Percentiles rank a stretch among this genome's conserved stretches.
Conservation (phyloP, 1,284 basidiomycete species). For the Malassezia yamatoensis region DNA sequence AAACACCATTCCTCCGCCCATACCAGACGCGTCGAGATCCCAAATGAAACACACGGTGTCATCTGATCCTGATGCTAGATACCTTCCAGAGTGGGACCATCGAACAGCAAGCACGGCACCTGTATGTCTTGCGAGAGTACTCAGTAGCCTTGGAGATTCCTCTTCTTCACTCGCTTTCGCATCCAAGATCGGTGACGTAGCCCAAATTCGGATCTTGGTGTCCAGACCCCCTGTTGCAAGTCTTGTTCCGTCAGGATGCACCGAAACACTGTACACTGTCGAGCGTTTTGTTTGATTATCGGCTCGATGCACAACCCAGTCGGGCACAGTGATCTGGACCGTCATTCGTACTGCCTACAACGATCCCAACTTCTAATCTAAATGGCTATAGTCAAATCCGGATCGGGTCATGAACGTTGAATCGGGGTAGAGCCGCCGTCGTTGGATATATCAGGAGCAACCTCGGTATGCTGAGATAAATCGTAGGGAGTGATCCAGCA, state of each 20-base stretch:
- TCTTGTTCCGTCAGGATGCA: slow-evolving; percentile 88
- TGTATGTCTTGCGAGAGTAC: slow-evolving; percentile 83
- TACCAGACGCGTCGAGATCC: slow-evolving; percentile 62
- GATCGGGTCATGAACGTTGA: not conserved
- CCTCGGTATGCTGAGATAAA: not conserved
- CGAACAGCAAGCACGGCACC: slow-evolving; percentile 87
- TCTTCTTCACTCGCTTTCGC: slow-evolving; percentile 60
- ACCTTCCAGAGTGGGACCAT: slow-evolving; percentile 88
- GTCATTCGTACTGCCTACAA: not conserved
- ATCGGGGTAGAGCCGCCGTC: not conserved
- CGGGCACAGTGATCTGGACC: slow-evolving; percentile 32
- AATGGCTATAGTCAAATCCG: no score
- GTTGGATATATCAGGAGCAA: not conserved
- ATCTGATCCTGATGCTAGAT: slow-evolving; percentile 91
- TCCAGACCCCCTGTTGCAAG: slow-evolving; percentile 85
- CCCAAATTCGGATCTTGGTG: slow-evolving; percentile 86
- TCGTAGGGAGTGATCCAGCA: slow-evolving; percentile 17
- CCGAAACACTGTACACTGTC: slow-evolving; percentile 82
- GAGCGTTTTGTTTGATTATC: slow-evolving; percentile 58
- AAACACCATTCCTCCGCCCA: slow-evolving; percentile 27
- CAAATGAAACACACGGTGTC: slow-evolving; percentile 92
- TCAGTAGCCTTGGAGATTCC: slow-evolving; percentile 72
- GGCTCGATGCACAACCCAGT: slow-evolving; percentile 44
- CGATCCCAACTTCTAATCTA: no score
- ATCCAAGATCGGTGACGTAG: slow-evolving; percentile 79